Base-by-base conservation (phyloP, 2,329 filamentous ascomycete genomes). In the Dactylella cylindrospora region DNA sequence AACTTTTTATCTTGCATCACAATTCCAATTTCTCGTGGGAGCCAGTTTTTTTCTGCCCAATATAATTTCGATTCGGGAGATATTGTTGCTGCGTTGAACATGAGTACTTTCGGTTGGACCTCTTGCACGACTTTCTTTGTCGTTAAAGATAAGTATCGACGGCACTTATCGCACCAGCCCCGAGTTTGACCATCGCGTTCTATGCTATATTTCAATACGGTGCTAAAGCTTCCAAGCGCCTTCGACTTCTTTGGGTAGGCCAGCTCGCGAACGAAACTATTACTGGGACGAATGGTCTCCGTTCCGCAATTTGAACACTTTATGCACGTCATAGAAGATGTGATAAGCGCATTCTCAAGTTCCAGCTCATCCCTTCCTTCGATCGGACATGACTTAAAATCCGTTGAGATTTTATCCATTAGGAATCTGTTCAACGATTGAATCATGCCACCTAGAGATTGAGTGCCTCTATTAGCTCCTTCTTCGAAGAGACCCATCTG, bases 1-100 rank as follows among this genome's bases (percentile, higher is more conserved):
- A 97, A 88, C 70, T 95, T 88, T n/a, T 88, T 89, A 68, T 88
- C 83, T 60, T 94, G 88, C 54, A 95, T 82, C 54, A 95, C 88
- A 69, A 98, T 82, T 29, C 93, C 93, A 68, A 98, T 90, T 71
- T 97, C 90, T 70, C 93, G 86, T 0, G 93, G 93, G 9, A 98
- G 77, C 85, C 91, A 98, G 12, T 88, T 88, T 0, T 88, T 88
- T 9, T 84, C 88, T 1, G 88, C 83, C 94, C 94, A 98, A 12
- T 95, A 78, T 59, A 86, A 80, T 68, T 85, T 84, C 28, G 89
- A 82, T 65, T 91, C 86, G 2, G 83, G 80, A 38, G 76, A 84
- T 3, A 79, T 82, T 8, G 88, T 82, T 0, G 89, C 87, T 1
- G 83, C 77, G 70, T 96, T 96, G 20, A 98, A 79, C 76, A 94